Conservation (phyloP, 441 rosid genomes). For the Sinapis alba region DNA sequence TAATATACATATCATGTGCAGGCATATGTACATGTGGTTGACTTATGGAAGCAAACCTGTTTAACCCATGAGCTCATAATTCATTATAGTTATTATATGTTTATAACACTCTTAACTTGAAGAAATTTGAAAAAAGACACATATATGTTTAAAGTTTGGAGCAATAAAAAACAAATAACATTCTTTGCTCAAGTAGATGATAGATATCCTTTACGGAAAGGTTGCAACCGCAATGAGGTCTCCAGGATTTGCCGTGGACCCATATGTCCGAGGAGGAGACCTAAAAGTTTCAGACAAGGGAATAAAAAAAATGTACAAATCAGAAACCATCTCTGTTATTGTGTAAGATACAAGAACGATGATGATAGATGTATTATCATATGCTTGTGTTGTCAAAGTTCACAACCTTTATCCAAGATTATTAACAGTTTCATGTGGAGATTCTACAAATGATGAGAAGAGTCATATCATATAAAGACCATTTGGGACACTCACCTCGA, state of each 20-base stretch:
- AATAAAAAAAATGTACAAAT: neutral
- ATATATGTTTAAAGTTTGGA: neutral
- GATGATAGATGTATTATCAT: neutral
- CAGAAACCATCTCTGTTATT: neutral
- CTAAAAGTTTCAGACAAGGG: slow-evolving; percentile 5
- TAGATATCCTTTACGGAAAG: neutral
- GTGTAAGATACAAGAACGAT: neutral
- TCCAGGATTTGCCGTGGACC: neutral
- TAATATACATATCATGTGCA: neutral
- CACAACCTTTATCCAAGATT: neutral
- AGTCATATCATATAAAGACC: slow-evolving; percentile 2
- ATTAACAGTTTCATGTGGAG: neutral
- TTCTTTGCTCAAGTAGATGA: neutral
- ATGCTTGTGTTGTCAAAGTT: neutral
- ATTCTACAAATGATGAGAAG: slow-evolving; percentile 5
- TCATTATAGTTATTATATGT: neutral
- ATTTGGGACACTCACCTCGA: slow-evolving; percentile 21
- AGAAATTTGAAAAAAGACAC: too few species aligned
- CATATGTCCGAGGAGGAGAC: neutral
- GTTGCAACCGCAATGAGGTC: neutral
- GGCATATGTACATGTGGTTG: slow-evolving; percentile 17
- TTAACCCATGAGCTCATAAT: slow-evolving; percentile 14
- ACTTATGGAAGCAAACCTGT: slow-evolving; percentile 18
- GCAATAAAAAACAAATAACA: neutral
- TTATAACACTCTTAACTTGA: neutral